phyloP scores from a whole-genome alignment of 352 stramenopile genomes.

The Phytophthora pseudosyringae region DNA sequence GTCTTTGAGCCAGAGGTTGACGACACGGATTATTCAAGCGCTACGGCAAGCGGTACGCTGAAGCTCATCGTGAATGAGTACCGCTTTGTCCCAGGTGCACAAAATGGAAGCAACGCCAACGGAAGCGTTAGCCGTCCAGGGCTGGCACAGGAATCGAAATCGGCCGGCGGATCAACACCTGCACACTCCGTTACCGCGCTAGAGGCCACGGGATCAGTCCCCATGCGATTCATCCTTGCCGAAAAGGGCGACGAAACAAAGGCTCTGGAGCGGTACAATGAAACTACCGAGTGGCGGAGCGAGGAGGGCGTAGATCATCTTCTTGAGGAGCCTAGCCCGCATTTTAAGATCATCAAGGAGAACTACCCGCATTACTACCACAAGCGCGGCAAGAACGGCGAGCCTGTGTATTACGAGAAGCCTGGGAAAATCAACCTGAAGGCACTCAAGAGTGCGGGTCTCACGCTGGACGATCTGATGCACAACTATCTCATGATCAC shows the following conservation, averaged over 20 bases:
- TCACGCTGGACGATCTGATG: conserved; percentile 84
- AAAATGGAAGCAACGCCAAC: conserved; percentile 21
- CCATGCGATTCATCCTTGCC: conserved; percentile 72
- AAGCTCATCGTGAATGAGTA: conserved; percentile 85
- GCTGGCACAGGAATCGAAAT: conserved; percentile 12
- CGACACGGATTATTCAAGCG: conserved; percentile 24
- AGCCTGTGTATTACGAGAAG: conserved; percentile 91
- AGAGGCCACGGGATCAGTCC: conserved; percentile 46
- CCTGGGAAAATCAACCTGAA: conserved; percentile 89
- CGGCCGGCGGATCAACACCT: conserved; percentile 3
- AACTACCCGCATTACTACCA: conserved; percentile 94
- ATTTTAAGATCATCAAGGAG: conserved; percentile 89
- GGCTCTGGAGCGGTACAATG: conserved; percentile 68
- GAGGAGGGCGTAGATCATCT: conserved; percentile 86
- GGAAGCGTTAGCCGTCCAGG: conserved; percentile 30
- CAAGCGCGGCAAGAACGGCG: conserved; percentile 79
- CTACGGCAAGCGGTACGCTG: conserved; percentile 45
- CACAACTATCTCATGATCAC: conserved; percentile 89
- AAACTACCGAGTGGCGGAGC: conserved; percentile 79
- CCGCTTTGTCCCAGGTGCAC: conserved; percentile 46
- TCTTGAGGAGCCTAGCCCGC: conserved; percentile 61
- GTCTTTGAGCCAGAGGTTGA: conserved; percentile 30
- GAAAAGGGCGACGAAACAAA: conserved; percentile 82
- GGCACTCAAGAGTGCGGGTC: conserved; percentile 74
- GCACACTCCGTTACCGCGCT: conserved; percentile 34